Evolutionary conservation across 1,284 basidiomycete genomes (phyloP).

Genomic region (Cystobasidiaceae sp.): DNA sequence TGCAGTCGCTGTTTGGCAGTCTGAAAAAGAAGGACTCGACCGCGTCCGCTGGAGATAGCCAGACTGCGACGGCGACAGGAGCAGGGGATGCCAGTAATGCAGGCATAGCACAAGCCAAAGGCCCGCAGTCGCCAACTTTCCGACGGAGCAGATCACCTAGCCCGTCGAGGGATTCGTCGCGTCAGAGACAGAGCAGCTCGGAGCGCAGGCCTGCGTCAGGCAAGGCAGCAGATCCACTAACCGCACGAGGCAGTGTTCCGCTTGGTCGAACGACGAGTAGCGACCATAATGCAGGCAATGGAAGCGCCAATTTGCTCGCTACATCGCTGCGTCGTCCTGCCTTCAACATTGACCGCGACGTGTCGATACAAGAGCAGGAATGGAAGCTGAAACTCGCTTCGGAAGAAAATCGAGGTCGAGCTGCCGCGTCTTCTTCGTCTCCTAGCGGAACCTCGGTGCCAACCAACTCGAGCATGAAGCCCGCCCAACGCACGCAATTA

Average conservation of each 20-base stretch:
- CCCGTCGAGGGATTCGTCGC: constrained; percentile 9
- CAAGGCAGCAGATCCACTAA: not conserved
- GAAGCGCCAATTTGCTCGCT: not conserved
- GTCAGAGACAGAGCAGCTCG: not conserved
- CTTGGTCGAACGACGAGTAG: not conserved
- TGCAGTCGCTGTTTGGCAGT: too few species aligned
- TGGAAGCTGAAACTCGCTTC: too few species aligned
- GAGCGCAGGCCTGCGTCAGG: not conserved
- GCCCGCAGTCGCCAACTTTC: constrained; percentile 12
- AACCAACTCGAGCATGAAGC: too few species aligned
- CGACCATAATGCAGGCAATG: not conserved
- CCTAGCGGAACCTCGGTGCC: too few species aligned
- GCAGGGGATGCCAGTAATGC: too few species aligned
- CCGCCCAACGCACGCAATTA: too few species aligned
- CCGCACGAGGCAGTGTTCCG: not conserved
- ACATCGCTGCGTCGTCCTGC: constrained; percentile 1
- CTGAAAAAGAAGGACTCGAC: too few species aligned
- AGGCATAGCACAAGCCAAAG: constrained; percentile 18
- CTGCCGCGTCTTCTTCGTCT: not conserved
- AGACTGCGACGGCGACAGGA: too few species aligned
- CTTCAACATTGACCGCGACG: constrained; percentile 15
- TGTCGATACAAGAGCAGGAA: constrained; percentile 6
- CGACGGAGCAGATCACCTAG: constrained; percentile 22
- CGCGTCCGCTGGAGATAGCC: too few species aligned
- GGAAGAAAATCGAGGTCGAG: too few species aligned